These are phyloP conservation scores for Endoconidiophora polonica DNA, from an alignment of 2,329 filamentous ascomycete species.

Conservation along the genomic window DNA sequence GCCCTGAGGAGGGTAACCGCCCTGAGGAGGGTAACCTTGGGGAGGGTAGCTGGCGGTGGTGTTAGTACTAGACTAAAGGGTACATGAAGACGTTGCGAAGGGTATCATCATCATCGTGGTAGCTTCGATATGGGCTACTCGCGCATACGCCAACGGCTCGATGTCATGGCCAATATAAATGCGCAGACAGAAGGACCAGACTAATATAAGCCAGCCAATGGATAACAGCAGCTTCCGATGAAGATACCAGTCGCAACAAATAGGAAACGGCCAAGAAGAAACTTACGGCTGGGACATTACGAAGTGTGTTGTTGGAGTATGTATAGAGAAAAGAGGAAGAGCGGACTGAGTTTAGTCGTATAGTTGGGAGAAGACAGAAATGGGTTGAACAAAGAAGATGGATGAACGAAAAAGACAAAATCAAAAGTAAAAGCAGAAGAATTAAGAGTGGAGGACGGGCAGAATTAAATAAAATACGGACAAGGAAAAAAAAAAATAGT, in stretches of 20 bases:
- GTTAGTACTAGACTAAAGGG: slow-evolving; percentile 1
- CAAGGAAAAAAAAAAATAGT: not conserved
- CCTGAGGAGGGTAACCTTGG: slow-evolving; percentile 12
- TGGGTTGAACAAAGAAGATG: too few relatives aligned
- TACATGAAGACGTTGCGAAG: not conserved
- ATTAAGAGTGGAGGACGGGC: not conserved
- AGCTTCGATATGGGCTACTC: too few relatives aligned
- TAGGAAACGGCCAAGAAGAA: not conserved
- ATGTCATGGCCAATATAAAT: not conserved
- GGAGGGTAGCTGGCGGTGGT: slow-evolving; percentile 13
- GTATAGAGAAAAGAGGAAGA: not conserved
- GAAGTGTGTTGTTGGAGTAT: not conserved
- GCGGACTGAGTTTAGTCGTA: not conserved
- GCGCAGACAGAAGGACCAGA: not conserved
- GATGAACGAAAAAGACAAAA: not conserved
- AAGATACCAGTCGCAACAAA: too few relatives aligned
- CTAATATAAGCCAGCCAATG: too few relatives aligned
- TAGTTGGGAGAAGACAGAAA: too few relatives aligned
- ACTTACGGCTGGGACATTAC: slow-evolving; percentile 9
- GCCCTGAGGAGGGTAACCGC: slow-evolving; percentile 15
- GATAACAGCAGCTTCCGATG: too few relatives aligned
- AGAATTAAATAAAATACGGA: slow-evolving; percentile 3
- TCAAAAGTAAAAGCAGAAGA: not conserved
- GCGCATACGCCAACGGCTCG: not conserved
- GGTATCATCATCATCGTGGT: not conserved